A percentile compares a stretch with the other conserved stretches of the same genome.
Conservation (phyloP, 225 moss, liverwort and hornwort genomes). For the Antitrichia curtipendula region DNA sequence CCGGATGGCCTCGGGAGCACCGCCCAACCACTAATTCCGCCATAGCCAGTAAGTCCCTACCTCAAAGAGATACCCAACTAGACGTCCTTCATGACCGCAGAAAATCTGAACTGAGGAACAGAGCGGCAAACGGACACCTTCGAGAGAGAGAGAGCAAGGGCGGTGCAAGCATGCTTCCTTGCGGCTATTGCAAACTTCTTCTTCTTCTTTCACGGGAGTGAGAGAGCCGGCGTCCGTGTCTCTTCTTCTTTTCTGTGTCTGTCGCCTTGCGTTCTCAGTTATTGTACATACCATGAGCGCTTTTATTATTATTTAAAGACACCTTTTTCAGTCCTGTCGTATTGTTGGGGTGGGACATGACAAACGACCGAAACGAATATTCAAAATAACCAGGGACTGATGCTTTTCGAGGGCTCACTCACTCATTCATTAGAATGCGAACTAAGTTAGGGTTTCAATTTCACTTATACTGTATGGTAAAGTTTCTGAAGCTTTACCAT, state of each 20-base stretch:
- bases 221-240: neutral
- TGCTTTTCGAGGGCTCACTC: neutral
- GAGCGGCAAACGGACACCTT: neutral
- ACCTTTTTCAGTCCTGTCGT: neutral
- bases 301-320: neutral
- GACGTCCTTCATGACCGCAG: neutral
- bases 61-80: neutral
- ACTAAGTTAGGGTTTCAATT: neutral
- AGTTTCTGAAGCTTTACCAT: neutral
- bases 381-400: neutral
- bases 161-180: neutral
- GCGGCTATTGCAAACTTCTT: neutral
- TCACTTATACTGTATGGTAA: neutral
- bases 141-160: neutral
- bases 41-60: neutral
- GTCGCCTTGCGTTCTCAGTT: neutral
- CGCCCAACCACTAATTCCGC: neutral
- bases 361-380: neutral
- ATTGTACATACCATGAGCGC: neutral
- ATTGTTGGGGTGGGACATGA: neutral
- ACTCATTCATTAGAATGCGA: neutral
- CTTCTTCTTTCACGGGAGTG: neutral
- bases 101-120: neutral
- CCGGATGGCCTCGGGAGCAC: neutral
- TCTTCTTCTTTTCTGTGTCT: neutral